Evolutionary conservation across 2,329 filamentous ascomycete species (phyloP).

Genomic region (Aureobasidium musti): DNA sequence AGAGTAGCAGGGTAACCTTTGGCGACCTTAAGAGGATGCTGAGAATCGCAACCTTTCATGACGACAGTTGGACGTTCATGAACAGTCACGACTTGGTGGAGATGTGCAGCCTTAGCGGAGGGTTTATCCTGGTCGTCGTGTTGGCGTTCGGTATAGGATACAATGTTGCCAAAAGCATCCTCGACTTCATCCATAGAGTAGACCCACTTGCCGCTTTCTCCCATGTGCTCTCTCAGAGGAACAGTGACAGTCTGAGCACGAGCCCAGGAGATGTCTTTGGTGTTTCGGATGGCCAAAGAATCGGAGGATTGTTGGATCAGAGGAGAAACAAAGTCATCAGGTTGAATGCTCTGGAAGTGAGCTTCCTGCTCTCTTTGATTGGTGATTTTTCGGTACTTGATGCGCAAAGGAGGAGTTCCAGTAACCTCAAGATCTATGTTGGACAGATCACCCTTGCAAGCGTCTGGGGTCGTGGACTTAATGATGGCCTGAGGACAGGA

Average conservation of each 20-base stretch:
- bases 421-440: slow-evolving; percentile 79
- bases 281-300: slow-evolving; percentile 58
- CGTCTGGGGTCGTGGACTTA: slow-evolving; percentile 63
- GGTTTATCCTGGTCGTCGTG: slow-evolving; percentile 59
- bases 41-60: slow-evolving; percentile 73
- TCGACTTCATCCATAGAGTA: slow-evolving; percentile 91
- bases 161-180: slow-evolving; percentile 84
- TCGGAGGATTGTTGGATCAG: slow-evolving; percentile 63
- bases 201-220: slow-evolving; percentile 75
- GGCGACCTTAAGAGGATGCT: slow-evolving; percentile 79
- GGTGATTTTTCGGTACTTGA: slow-evolving; percentile 86
- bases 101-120: slow-evolving; percentile 51
- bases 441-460: slow-evolving; percentile 85
- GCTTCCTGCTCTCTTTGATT: slow-evolving; percentile 82
- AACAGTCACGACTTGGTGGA: slow-evolving; percentile 78
- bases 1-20: slow-evolving; percentile 68
- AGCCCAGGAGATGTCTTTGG: slow-evolving; percentile 78
- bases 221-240: slow-evolving; percentile 86
- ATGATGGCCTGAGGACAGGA: slow-evolving; percentile 79
- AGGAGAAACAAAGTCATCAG: slow-evolving; percentile 80
- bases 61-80: slow-evolving; percentile 79
- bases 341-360: slow-evolving; percentile 90
- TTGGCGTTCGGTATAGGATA: slow-evolving; percentile 71
- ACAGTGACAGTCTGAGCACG: slow-evolving; percentile 73
- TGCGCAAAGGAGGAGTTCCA: slow-evolving; percentile 86